These are phyloP conservation scores for Calonectria multiphialidica DNA, from an alignment of 2,329 filamentous ascomycete genomes.

Conservation along the genomic window DNA sequence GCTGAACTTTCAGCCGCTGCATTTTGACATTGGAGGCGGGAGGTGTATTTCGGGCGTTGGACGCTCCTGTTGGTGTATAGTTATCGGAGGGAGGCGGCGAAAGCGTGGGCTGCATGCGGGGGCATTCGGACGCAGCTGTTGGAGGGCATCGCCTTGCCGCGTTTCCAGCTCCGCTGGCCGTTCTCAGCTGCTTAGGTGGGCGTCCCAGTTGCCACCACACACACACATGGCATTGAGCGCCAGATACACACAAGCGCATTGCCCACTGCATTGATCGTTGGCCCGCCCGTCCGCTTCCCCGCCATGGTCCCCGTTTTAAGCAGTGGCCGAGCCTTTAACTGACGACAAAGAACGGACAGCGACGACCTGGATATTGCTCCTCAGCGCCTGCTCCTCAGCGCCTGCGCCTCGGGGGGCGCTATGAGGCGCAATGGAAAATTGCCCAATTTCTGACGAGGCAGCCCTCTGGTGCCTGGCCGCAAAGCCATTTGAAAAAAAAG, in stretches of 20 bases:
- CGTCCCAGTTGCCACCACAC: not conserved
- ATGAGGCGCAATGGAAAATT: not conserved
- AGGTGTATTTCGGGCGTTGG: not conserved
- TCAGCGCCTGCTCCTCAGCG: too few species aligned
- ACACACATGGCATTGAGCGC: not conserved
- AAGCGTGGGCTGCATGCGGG: not conserved
- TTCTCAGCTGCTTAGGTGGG: constrained; percentile 5
- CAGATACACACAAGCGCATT: not conserved
- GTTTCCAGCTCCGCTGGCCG: not conserved
- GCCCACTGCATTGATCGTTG: not conserved
- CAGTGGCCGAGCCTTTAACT: not conserved
- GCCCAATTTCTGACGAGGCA: not conserved
- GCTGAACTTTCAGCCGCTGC: not conserved
- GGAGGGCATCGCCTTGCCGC: constrained; percentile 8
- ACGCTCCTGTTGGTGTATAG: not conserved
- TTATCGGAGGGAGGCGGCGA: not conserved
- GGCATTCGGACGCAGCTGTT: not conserved
- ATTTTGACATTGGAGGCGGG: not conserved
- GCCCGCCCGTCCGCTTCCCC: not conserved
- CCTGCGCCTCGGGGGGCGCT: not conserved
- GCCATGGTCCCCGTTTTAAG: not conserved
- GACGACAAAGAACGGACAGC: not conserved
- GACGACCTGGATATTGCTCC: not conserved
- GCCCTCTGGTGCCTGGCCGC: too few species aligned
- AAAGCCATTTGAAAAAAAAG: not conserved